Evolutionary conservation across 352 stramenopile genomes (phyloP).

Genomic region (Aphanomyces cochlioides): DNA sequence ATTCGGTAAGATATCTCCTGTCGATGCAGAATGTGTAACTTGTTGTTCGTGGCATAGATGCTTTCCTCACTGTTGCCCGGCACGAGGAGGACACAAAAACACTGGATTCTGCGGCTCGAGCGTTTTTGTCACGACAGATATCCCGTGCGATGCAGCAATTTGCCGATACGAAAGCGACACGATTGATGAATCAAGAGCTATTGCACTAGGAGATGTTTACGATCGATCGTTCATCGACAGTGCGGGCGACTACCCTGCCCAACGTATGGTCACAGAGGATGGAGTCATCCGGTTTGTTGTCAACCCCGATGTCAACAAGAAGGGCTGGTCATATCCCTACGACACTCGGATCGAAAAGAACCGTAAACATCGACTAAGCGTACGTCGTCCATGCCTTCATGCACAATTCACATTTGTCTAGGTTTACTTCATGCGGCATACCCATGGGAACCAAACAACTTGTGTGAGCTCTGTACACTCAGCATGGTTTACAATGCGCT

Average conservation of each 20-base stretch:
- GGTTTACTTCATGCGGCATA: slow-evolving; percentile 7
- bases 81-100: slow-evolving; percentile 23
- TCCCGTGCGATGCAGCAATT: background rate
- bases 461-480: slow-evolving; percentile 14
- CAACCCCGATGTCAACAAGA: slow-evolving; percentile 27
- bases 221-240: background rate
- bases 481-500: slow-evolving; percentile 20
- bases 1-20: background rate
- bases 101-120: slow-evolving; percentile 26
- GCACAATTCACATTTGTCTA: background rate
- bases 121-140: slow-evolving; percentile 13
- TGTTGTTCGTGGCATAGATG: slow-evolving; percentile 4
- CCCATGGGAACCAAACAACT: background rate
- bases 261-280: background rate
- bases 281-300: slow-evolving; percentile 8
- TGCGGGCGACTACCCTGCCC: background rate
- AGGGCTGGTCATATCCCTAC: slow-evolving; percentile 24
- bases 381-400: background rate
- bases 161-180: slow-evolving; percentile 22
- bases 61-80: slow-evolving; percentile 24
- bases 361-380: slow-evolving; percentile 19
- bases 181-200: background rate
- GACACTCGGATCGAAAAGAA: slow-evolving; percentile 26
- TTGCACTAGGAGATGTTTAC: slow-evolving; percentile 6
- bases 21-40: background rate